These are phyloP conservation scores for Plenodomus tracheiphilus DNA, from an alignment of 2,329 filamentous ascomycete genomes.

Conservation along the genomic window DNA sequence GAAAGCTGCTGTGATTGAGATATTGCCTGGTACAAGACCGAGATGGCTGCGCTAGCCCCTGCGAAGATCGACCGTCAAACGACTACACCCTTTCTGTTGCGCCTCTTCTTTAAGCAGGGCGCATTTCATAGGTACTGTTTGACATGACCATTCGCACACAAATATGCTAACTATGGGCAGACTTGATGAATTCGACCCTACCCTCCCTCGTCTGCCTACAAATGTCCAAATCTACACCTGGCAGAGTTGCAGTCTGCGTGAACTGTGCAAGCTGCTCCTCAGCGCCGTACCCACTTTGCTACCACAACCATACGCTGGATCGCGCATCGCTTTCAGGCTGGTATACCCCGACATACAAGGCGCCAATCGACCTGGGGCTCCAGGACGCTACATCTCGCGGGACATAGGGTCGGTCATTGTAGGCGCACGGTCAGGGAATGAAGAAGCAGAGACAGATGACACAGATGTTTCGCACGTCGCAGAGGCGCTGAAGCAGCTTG, in stretches of 20 bases:
- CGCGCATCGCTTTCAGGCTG: conserved; percentile 83
- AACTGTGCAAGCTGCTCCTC: conserved; percentile 77
- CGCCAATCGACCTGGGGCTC: conserved; percentile 46
- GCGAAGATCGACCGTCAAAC: conserved; percentile 65
- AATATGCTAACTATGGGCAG: conserved; percentile 46
- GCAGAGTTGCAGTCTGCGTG: conserved; percentile 76
- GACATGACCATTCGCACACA: too few relatives aligned
- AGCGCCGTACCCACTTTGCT: conserved; percentile 69
- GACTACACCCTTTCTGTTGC: conserved; percentile 80
- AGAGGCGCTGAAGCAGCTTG: conserved; percentile 49
- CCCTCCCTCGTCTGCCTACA: conserved; percentile 60
- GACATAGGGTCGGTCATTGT: conserved; percentile 84
- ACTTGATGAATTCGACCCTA: conserved; percentile 67
- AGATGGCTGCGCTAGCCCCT: conserved; percentile 36
- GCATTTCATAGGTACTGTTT: conserved; percentile 67
- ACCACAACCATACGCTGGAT: conserved; percentile 75
- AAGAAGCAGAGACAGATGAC: conserved; percentile 18
- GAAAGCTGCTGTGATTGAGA: too few relatives aligned
- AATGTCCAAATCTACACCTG: conserved; percentile 85
- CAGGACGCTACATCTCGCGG: conserved; percentile 71
- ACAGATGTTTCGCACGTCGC: conserved; percentile 19
- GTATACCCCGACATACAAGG: conserved; percentile 75
- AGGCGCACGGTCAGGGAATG: conserved; percentile 47
- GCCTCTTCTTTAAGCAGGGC: conserved; percentile 78
- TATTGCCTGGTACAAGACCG: conserved; percentile 4